Evolutionary conservation across 2,329 filamentous ascomycete genomes (phyloP), one percentile per base, ranked within the genome.

Genomic region (Neoscytalidium dimidiatum): DNA sequence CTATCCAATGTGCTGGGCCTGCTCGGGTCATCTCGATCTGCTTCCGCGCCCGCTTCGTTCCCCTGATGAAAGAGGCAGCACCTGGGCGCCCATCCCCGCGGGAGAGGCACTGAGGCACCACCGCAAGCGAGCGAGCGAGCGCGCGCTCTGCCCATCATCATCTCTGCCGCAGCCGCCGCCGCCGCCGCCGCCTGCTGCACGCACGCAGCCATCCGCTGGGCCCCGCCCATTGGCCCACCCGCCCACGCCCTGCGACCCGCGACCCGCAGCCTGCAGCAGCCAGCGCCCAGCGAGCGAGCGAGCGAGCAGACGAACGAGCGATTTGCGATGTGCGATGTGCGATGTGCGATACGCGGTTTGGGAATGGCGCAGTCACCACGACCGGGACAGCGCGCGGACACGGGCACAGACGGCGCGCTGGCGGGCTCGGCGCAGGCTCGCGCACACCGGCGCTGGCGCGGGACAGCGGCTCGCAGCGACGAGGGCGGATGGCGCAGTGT

Each of bases 1-100:
- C 56, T 60, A 60, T 60, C 56, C 56, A 60, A 60, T 60, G 56
- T 21, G 41, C 56, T 60, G 56, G 56, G 56, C 56, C 56, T 60
- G 48, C 33, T 57, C 56, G 56, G 41, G 38, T 38, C 56, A 26
- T 57, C 52, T 60, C 56, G 43, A 21, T 21, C 43, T 46, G 43
- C 43, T 41, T 41, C 38, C 38, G 38, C 38, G 31, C 31, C 31
- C 31, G 31, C 31, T 33, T 41, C 8, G 8, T 41, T 41, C 38
- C 38, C 38, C 38, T 41, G 38, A 41, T 41, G 38, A 41, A 14
- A 41, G 38, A 41, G 35, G 52, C 52, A 57, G 52, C 52, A 43
- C 49, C n/a, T n/a, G n/a, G n/a, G n/a, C n/a, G n/a, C n/a, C 52
- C 52, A 38, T 29, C 52, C 52, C 52, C n/a, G 56, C 56, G 56